Percentiles rank a stretch among this genome's conserved stretches.
Evolutionary conservation across 2,329 filamentous ascomycete genomes (phyloP).

Genomic region (Ceratocystis destructans): DNA sequence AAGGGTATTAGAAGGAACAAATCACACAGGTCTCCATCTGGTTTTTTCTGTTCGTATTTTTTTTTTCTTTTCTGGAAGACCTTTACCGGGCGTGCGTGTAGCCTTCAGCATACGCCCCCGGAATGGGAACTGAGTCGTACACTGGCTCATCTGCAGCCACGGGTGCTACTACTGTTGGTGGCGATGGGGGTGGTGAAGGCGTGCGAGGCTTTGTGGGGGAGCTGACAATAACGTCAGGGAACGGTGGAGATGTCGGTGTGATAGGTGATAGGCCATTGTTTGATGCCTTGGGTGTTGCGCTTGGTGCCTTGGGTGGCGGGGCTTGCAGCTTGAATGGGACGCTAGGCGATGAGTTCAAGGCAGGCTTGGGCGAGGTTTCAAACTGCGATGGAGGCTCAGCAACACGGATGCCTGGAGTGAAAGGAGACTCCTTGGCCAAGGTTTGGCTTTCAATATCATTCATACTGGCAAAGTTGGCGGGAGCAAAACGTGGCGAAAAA

Average conservation of each 20-base stretch:
- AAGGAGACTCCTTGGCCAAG: slow-evolving; percentile 26
- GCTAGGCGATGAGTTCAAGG: slow-evolving; percentile 35
- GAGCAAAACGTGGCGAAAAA: slow-evolving; percentile 48
- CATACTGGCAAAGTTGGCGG: slow-evolving; percentile 40
- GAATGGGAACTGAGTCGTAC: slow-evolving; percentile 79
- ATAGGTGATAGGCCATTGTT: slow-evolving; percentile 49
- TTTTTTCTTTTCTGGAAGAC: background rate
- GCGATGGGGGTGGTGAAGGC: background rate
- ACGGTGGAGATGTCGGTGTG: slow-evolving; percentile 27
- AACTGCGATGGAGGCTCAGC: slow-evolving; percentile 52
- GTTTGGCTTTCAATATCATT: slow-evolving; percentile 29
- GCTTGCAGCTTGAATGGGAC: slow-evolving; percentile 64
- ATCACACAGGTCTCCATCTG: background rate
- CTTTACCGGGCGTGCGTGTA: slow-evolving; percentile 8
- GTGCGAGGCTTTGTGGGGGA: slow-evolving; percentile 28
- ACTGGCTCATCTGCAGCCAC: slow-evolving; percentile 66
- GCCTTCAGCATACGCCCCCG: slow-evolving; percentile 55
- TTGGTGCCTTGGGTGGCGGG: slow-evolving; percentile 64
- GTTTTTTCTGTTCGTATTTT: background rate
- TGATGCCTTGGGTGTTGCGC: slow-evolving; percentile 56
- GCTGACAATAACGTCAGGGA: slow-evolving; percentile 18
- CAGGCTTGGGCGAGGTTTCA: slow-evolving; percentile 26
- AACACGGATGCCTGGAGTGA: slow-evolving; percentile 40
- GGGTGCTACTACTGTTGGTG: slow-evolving; percentile 33
- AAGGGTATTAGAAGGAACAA: slow-evolving; percentile 3